Conservation (phyloP, 2,329 filamentous ascomycete species). For the Diaporthe batatas region DNA sequence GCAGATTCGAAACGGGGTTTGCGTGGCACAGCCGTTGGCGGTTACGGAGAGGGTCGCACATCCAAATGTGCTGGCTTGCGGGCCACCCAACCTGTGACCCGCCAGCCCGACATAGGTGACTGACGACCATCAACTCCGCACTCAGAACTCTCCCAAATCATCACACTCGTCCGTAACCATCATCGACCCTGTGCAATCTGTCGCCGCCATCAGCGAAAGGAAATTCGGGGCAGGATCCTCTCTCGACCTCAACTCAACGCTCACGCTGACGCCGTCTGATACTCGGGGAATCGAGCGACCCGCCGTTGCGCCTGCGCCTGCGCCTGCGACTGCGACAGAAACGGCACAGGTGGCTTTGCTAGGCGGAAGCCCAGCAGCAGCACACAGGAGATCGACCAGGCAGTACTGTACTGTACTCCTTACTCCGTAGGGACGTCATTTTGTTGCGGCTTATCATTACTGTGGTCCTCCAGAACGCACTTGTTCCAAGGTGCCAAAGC, state of each 20-base stretch:
- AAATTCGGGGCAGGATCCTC: conserved; percentile 32
- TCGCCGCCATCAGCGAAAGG: conserved; percentile 15
- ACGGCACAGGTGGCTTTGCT: conserved; percentile 5
- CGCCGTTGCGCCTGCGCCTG: conserved; percentile 3
- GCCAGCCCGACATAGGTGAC: conserved; percentile 11
- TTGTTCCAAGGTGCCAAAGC: conserved; percentile 20
- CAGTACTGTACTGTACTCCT: conserved; percentile 3
- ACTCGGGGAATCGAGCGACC: background rate
- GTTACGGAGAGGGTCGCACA: conserved; percentile 12
- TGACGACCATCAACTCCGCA: conserved; percentile 24
- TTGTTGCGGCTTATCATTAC: conserved; percentile 9
- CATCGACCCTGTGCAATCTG: conserved; percentile 6
- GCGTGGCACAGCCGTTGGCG: conserved; percentile 3
- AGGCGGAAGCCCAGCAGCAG: conserved; percentile 3
- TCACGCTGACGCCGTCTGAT: background rate
- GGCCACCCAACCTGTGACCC: conserved; percentile 23
- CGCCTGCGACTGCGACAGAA: conserved; percentile 1
- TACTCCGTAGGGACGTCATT: conserved; percentile 30
- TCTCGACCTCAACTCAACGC: background rate
- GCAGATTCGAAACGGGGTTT: conserved; percentile 26
- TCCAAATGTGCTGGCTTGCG: conserved; percentile 6
- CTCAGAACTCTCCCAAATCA: conserved; percentile 8
- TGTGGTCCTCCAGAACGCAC: conserved; percentile 8
- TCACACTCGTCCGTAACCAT: background rate
- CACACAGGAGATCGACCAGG: background rate